Conservation (phyloP, 1,284 basidiomycete species). For the Tausonia pullulans region DNA sequence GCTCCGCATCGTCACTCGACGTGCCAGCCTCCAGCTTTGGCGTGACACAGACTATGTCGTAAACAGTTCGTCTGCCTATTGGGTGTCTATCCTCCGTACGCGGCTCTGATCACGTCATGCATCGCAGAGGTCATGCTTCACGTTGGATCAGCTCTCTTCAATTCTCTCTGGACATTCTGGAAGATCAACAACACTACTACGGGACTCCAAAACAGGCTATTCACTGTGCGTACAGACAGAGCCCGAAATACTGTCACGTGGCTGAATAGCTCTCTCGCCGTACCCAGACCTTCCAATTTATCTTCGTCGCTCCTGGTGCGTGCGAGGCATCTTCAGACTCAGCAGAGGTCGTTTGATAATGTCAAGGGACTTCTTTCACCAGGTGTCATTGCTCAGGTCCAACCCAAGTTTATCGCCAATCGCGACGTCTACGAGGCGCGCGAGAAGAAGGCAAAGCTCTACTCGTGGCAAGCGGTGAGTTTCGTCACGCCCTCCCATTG, state of each 20-base stretch:
- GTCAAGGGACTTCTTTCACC: no score
- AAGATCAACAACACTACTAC: conserved; percentile 41
- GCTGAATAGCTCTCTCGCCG: not conserved
- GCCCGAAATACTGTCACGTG: not conserved
- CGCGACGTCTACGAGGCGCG: conserved; percentile 32
- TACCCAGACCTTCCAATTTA: not conserved
- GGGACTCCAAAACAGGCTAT: conserved; percentile 64
- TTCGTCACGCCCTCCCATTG: not conserved
- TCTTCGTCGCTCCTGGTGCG: conserved; percentile 13
- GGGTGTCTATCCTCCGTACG: no score
- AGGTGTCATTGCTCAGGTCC: conserved; percentile 29
- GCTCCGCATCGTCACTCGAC: not conserved
- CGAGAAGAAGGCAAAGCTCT: conserved; percentile 34
- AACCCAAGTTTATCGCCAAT: conserved; percentile 35
- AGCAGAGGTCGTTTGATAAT: no score
- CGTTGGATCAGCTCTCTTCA: no score
- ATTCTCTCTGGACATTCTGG: not conserved
- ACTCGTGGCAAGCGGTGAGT: conserved; percentile 16
- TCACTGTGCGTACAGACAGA: conserved; percentile 30
- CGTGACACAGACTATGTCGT: conserved; percentile 31
- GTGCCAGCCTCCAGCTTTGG: not conserved
- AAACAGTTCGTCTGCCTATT: conserved; percentile 19
- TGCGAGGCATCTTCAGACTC: no score
- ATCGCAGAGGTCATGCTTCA: no score
- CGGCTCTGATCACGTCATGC: no score